A percentile compares a stretch with the other conserved stretches of the same genome.
Conservation (phyloP, 1,284 basidiomycete species). For the Fomes fomentarius region DNA sequence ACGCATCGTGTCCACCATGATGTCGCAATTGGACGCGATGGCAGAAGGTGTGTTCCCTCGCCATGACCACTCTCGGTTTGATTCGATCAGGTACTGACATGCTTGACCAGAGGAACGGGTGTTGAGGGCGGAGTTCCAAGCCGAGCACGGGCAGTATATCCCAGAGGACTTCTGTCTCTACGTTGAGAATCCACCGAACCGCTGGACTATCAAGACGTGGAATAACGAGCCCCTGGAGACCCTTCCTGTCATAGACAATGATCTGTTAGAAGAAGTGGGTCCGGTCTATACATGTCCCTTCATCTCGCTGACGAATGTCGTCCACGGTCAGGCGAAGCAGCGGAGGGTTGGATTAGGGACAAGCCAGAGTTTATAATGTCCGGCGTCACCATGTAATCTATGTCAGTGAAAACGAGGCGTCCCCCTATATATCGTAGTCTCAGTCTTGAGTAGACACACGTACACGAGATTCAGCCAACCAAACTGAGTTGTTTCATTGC, state of each 20-base stretch:
- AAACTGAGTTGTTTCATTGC: too few species aligned
- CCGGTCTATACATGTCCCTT: too few species aligned
- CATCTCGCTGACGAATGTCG: too few species aligned
- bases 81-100: background rate
- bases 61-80: background rate
- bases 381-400: too few species aligned
- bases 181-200: slow-evolving; percentile 71
- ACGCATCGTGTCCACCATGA: slow-evolving; percentile 67
- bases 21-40: slow-evolving; percentile 60
- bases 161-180: slow-evolving; percentile 78
- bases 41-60: slow-evolving; percentile 52
- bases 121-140: slow-evolving; percentile 68
- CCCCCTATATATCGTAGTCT: too few species aligned
- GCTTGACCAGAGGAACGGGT: slow-evolving; percentile 61
- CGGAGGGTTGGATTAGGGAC: slow-evolving; percentile 13
- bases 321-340: slow-evolving; percentile 19
- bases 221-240: slow-evolving; percentile 55
- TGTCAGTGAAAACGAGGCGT: too few species aligned
- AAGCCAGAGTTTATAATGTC: slow-evolving; percentile 20
- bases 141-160: slow-evolving; percentile 68
- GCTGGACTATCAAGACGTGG: slow-evolving; percentile 64
- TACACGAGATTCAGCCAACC: too few species aligned
- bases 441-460: too few species aligned
- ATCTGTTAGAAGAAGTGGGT: slow-evolving; percentile 57
- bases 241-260: slow-evolving; percentile 60